Conservation (phyloP, 768 basidiomycete genomes). For the Hericium rajendrae region DNA sequence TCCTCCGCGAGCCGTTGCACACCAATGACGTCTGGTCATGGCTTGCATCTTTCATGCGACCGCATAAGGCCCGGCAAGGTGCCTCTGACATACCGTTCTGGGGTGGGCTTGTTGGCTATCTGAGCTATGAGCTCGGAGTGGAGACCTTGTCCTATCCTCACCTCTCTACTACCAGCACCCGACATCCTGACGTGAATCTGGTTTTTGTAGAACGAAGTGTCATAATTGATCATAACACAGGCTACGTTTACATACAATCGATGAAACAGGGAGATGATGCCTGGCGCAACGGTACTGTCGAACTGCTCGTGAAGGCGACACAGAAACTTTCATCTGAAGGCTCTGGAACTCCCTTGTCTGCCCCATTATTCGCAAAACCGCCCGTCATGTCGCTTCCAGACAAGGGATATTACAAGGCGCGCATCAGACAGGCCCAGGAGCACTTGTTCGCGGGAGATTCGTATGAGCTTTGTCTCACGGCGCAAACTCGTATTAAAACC, state of each 20-base stretch:
- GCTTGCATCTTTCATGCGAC: slow-evolving; percentile 61
- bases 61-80: slow-evolving; percentile 38
- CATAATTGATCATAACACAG: slow-evolving; percentile 47
- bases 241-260: slow-evolving; percentile 53
- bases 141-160: slow-evolving; percentile 37
- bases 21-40: slow-evolving; percentile 63
- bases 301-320: slow-evolving; percentile 21
- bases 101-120: slow-evolving; percentile 71
- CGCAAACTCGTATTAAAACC: slow-evolving; percentile 49
- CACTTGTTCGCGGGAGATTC: slow-evolving; percentile 76
- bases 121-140: slow-evolving; percentile 76
- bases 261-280: slow-evolving; percentile 42
- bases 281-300: slow-evolving; percentile 47
- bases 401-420: slow-evolving; percentile 49
- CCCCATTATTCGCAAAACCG: slow-evolving; percentile 2
- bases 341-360: background rate
- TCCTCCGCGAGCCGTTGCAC: slow-evolving; percentile 33
- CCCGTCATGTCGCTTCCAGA: slow-evolving; percentile 43
- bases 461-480: slow-evolving; percentile 89
- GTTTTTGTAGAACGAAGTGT: slow-evolving; percentile 74
- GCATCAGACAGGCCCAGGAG: slow-evolving; percentile 64
- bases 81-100: slow-evolving; percentile 58
- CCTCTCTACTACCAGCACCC: slow-evolving; percentile 13
- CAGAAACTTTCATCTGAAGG: slow-evolving; percentile 5
- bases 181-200: slow-evolving; percentile 65